phyloP scores from a whole-genome alignment of 2,329 filamentous ascomycete species.

The Neonectria faginata region DNA sequence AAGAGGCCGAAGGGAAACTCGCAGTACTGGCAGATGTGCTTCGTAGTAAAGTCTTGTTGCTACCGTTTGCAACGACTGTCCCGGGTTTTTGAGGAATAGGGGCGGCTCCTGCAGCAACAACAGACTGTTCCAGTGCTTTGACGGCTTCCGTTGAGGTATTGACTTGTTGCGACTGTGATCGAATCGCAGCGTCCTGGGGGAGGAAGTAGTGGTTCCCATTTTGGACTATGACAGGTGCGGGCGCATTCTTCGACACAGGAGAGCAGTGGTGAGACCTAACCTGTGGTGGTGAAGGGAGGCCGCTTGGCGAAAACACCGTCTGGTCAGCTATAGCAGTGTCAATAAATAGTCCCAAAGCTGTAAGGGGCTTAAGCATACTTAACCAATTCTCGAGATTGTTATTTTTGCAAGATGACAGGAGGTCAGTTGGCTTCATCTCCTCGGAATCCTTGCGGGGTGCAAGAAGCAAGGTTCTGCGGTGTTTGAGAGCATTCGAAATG shows the following conservation, averaged over 20 bases:
- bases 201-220: conserved; percentile 46
- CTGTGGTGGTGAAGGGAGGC: conserved; percentile 47
- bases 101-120: conserved; percentile 38
- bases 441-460: conserved; percentile 21
- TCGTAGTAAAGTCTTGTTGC: neutral
- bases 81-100: neutral
- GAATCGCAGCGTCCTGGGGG: conserved; percentile 10
- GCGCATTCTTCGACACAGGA: conserved; percentile 33
- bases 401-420: conserved; percentile 43
- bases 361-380: conserved; percentile 41
- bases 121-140: conserved; percentile 46
- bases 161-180: conserved; percentile 2
- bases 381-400: conserved; percentile 53
- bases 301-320: conserved; percentile 42
- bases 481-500: conserved; percentile 49
- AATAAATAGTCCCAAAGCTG: conserved; percentile 10
- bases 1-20: neutral
- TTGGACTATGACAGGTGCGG: conserved; percentile 33
- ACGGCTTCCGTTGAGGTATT: conserved; percentile 38
- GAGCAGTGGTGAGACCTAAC: conserved; percentile 36
- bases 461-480: conserved; percentile 47
- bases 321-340: conserved; percentile 46
- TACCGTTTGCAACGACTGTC: conserved; percentile 33
- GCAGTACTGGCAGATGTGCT: too few relatives aligned
- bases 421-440: conserved; percentile 39